Conservation (phyloP, 2,329 filamentous ascomycete genomes). For the Lasiodiplodia gonubiensis region DNA sequence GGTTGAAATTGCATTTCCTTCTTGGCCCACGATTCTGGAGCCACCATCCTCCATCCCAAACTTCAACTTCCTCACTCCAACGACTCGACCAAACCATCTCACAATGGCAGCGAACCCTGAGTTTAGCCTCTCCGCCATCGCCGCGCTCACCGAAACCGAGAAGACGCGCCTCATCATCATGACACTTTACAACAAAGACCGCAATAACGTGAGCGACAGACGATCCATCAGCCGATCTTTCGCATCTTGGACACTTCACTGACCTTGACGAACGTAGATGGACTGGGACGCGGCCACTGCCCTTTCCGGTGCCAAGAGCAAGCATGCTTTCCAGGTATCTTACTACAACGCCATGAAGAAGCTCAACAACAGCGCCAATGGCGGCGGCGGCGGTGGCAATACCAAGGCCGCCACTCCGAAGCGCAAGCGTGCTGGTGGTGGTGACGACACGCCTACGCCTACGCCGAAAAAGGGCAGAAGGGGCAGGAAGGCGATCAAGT, state of each 20-base stretch:
- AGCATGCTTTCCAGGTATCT: not conserved
- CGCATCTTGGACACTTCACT: not conserved
- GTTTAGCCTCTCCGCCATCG: not conserved
- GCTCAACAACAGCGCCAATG: not conserved
- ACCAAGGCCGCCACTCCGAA: not conserved
- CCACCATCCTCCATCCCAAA: not conserved
- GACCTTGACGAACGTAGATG: not conserved
- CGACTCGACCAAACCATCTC: not conserved
- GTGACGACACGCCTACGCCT: not conserved
- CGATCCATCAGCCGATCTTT: not conserved
- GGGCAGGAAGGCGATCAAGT: not conserved
- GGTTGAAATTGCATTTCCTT: not conserved
- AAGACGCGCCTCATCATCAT: not conserved
- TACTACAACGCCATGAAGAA: not conserved
- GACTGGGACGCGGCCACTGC: not conserved
- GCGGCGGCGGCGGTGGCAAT: not conserved
- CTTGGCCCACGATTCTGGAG: not conserved
- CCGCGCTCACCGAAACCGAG: not conserved
- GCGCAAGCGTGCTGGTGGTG: not conserved
- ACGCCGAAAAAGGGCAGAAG: not conserved
- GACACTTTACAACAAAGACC: not conserved
- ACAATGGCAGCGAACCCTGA: not conserved
- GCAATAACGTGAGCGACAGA: not conserved
- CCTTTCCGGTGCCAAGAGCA: not conserved
- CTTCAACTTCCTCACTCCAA: not conserved